Evolutionary conservation across 371 early-diverging fungal species (phyloP), one percentile per base, ranked within the genome.

Genomic region (Actinomucor elegans): DNA sequence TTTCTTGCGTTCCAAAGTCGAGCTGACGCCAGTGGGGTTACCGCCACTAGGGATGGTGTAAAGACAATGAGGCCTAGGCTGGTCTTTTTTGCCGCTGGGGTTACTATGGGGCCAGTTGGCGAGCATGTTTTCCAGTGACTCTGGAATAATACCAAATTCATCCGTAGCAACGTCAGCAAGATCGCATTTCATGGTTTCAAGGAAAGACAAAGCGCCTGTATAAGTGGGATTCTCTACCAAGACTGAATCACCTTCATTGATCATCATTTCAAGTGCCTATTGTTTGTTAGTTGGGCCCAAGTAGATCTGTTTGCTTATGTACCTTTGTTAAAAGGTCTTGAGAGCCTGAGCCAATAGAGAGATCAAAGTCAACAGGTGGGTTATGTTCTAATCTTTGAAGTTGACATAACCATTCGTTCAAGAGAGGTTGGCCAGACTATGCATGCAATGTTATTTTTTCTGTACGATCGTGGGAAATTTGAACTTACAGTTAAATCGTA

Each of bases 161-260:
- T 87, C 85, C 5, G 85, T 78, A 1, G 66, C 64, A 3, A 84
- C 75, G 58, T 79, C 77, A n/a, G 83, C 71, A 38, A 90, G 75
- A 52, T 87, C 82, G 48, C 77, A 73, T 5, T 82, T 81, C 36
- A 84, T 71, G 9, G 90, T 87, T 24, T 78, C 60, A 43, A 93
- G 64, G 64, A 84, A 87, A 1, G 91, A 79, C n/a, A 91, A 66
- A 8, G 81, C 75, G 21, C 92, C 92, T 5, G 86, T 86, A 52
- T 91, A 93, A 5, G 88, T 77, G 4, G 92, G 92, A 0, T 81
- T 71, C 52, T 93, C 93, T 17, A 89, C 76, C 29, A 93, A 69
- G 2, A 93, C 28, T 10, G 79, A 73, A 23, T 81, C 80, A 11
- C 87, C 90, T 5, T 80, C 77, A 20, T 68, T 67, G 12, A 87